Evolutionary conservation across 1,284 basidiomycete genomes (phyloP), one percentile per base, ranked within the genome.

Genomic region (Ganoderma meredithae): DNA sequence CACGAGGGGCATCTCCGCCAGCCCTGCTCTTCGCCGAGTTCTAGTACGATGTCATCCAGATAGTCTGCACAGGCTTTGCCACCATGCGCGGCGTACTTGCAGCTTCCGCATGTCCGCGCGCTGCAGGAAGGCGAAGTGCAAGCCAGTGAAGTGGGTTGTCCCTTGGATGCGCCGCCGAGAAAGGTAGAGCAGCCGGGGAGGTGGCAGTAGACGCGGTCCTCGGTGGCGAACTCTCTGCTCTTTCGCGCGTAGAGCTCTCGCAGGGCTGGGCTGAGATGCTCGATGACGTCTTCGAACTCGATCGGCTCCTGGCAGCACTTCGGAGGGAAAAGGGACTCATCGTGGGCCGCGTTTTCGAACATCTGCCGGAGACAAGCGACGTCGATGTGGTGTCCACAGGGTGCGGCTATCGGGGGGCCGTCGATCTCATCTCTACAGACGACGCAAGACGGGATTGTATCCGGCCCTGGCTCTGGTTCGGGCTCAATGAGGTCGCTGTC

Each of bases 1-100:
- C 76, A 76, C 8, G 63, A 63, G 27, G 69, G 69, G 40, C 76
- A 76, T 10, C 76, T 70, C 67, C 71, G 68, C 73, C 74, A 74
- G 15, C 69, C 70, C 25, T 69, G 49, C 36, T 47, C 41, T 61
- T 63, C 69, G 10, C 70, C 73, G 15, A 76, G 43, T 6, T 44
- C 69, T 9, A 76, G 63, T 43, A 75, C 66, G 44, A 60, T 40
- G 58, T 74, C 69, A 0, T n/a, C 55, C 12, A 47, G 19, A 15
- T 47, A 19, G 39, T 60, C 40, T 15, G 63, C 62, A 62, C 74
- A 74, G 4, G 44, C 15, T 1, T 39, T 22, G 13, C 67, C 67
- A 1, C 44, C 39, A 60, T 76, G 74, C 33, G 72, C 69, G 17
- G 65, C 64, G 41, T 58, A 55, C 69, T 69, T 74, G 72, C 72